Evolutionary conservation across 1,284 basidiomycete genomes (phyloP).

Genomic region (Irpex rosettiformis): DNA sequence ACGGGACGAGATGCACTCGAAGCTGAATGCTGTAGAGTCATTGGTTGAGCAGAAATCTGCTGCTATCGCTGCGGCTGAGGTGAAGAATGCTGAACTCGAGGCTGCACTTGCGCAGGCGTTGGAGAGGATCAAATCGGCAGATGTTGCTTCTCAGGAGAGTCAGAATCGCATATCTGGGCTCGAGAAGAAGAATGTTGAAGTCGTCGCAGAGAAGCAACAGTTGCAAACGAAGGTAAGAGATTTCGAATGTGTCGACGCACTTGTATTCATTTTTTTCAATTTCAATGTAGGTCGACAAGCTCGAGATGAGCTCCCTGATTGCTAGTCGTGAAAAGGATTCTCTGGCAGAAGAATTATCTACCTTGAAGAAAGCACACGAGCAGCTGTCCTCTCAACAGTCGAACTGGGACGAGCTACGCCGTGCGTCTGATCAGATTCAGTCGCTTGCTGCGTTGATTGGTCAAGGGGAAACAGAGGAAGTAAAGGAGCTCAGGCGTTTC

Average conservation of each 20-base stretch:
- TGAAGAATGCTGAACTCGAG: constrained; percentile 60
- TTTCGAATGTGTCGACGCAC: neutral
- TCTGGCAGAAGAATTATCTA: constrained; percentile 42
- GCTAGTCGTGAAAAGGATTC: constrained; percentile 60
- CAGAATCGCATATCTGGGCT: constrained; percentile 57
- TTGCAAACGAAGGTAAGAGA: constrained; percentile 55
- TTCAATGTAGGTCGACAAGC: constrained; percentile 48
- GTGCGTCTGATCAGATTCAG: constrained; percentile 67
- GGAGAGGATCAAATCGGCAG: constrained; percentile 64
- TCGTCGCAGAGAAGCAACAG: constrained; percentile 47
- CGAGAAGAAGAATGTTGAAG: constrained; percentile 55
- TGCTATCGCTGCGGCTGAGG: constrained; percentile 46
- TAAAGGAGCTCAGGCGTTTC: constrained; percentile 60
- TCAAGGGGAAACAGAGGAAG: constrained; percentile 65
- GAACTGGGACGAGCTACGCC: constrained; percentile 70
- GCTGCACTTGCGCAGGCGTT: constrained; percentile 67
- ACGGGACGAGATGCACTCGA: constrained; percentile 51
- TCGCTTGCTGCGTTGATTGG: constrained; percentile 55
- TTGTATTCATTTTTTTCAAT: constrained; percentile 9
- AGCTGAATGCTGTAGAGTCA: constrained; percentile 52
- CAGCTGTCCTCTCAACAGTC: constrained; percentile 54
- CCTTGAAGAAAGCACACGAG: constrained; percentile 59
- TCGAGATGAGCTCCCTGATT: constrained; percentile 56
- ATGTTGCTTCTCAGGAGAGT: constrained; percentile 56
- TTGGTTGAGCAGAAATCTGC: constrained; percentile 28